These are phyloP conservation scores for Citeromyces matritensis DNA, from an alignment of 805 yeast species.

Conservation along the genomic window DNA sequence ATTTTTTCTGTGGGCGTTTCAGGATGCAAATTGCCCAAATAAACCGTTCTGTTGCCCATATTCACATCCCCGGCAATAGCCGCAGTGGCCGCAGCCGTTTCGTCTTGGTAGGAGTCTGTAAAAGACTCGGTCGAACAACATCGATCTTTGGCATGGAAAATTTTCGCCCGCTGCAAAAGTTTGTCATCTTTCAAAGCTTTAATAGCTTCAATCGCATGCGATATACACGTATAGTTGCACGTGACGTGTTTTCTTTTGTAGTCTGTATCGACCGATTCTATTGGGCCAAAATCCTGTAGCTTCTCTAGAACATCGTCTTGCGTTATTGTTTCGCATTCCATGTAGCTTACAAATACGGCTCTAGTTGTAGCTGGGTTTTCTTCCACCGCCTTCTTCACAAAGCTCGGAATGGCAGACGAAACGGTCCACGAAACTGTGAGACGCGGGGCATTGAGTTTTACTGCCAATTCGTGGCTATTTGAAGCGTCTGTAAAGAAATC, in stretches of 20 bases:
- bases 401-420: constrained; percentile 11
- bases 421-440: constrained; percentile 16
- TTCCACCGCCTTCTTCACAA: constrained; percentile 11
- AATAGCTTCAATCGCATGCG: too few species aligned
- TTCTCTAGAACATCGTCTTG: too few species aligned
- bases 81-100: constrained; percentile 2
- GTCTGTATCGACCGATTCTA: too few species aligned
- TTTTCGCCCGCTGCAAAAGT: too few species aligned
- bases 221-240: too few species aligned
- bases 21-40: constrained; percentile 51
- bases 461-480: constrained; percentile 6
- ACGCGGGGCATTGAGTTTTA: constrained; percentile 20
- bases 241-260: too few species aligned
- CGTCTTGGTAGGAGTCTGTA: background rate
- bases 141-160: too few species aligned
- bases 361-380: constrained; percentile 9
- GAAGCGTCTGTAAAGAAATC: constrained; percentile 8
- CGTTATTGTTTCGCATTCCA: too few species aligned
- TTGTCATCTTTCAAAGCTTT: too few species aligned
- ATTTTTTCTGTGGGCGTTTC: constrained; percentile 56
- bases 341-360: too few species aligned
- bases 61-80: constrained; percentile 4
- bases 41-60: constrained; percentile 50
- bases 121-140: too few species aligned
- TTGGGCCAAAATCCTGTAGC: too few species aligned